These are phyloP conservation scores for Tolypocladium cylindrosporum DNA, from an alignment of 2,329 filamentous ascomycete genomes.

Conservation along the genomic window DNA sequence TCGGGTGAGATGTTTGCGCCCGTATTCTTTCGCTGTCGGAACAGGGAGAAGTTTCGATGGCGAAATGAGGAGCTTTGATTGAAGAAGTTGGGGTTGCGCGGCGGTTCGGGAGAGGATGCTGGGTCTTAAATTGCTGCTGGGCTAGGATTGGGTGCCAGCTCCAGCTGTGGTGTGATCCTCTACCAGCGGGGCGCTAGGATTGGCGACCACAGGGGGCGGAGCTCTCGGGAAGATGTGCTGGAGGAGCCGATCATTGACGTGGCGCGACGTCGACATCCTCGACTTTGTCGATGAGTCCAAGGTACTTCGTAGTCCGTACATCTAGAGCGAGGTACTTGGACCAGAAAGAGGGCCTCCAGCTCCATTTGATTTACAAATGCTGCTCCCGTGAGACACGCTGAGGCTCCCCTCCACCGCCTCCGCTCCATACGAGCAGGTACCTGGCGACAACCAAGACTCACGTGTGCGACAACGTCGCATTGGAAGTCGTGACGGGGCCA, in stretches of 20 bases:
- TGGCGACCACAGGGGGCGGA: neutral
- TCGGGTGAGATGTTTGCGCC: neutral
- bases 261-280: neutral
- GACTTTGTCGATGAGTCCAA: neutral
- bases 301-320: no score
- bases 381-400: neutral
- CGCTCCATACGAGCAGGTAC: no score
- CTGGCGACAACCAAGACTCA: no score
- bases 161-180: neutral
- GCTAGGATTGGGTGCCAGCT: slow-evolving; percentile 1
- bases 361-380: neutral
- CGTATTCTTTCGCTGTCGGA: neutral
- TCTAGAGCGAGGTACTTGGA: no score
- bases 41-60: neutral
- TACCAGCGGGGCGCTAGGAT: neutral
- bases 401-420: neutral
- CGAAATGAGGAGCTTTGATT: neutral
- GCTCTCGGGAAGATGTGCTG: neutral
- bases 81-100: neutral
- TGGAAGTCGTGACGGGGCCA: neutral
- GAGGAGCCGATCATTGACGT: neutral
- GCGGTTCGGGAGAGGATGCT: neutral
- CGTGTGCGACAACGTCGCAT: neutral
- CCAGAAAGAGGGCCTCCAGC: neutral
- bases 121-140: neutral